Conservation (phyloP, 2,329 filamentous ascomycete species). For the Chrysoporthe deuterocubensis region DNA sequence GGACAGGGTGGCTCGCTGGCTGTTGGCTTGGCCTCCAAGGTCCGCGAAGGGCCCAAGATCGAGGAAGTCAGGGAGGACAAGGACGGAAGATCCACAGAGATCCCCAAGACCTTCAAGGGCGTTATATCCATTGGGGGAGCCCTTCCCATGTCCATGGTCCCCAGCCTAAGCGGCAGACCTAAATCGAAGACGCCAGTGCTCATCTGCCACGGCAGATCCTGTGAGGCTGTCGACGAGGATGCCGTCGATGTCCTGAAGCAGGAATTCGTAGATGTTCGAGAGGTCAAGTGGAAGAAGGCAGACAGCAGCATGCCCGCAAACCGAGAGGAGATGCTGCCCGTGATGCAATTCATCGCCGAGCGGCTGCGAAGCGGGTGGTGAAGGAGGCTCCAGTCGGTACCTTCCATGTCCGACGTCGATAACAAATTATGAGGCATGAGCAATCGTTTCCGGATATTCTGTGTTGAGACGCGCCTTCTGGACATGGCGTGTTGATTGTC, state of each 20-base stretch:
- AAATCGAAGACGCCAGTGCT: constrained; percentile 69
- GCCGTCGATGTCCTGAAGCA: constrained; percentile 66
- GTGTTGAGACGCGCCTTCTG: not conserved
- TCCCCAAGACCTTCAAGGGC: constrained; percentile 46
- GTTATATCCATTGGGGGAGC: constrained; percentile 55
- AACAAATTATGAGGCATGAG: not conserved
- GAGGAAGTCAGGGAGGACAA: constrained; percentile 30
- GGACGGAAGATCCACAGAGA: constrained; percentile 14
- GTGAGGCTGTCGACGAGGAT: constrained; percentile 57
- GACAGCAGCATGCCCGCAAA: constrained; percentile 83
- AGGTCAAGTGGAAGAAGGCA: constrained; percentile 69
- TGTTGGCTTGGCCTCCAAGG: constrained; percentile 56
- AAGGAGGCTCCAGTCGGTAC: constrained; percentile 14
- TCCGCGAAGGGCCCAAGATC: constrained; percentile 38
- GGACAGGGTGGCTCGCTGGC: constrained; percentile 70
- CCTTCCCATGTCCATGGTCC: constrained; percentile 59
- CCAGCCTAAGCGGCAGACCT: constrained; percentile 46
- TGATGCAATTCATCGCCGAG: constrained; percentile 83
- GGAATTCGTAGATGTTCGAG: constrained; percentile 68
- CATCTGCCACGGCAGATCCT: constrained; percentile 59
- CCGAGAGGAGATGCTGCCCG: constrained; percentile 83
- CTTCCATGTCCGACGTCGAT: not conserved
- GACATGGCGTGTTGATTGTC: not conserved
- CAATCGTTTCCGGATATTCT: not conserved
- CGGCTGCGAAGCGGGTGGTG: constrained; percentile 51